Conservation (phyloP, 495 filamentous ascomycete species). For the Aspergillus campestris region DNA sequence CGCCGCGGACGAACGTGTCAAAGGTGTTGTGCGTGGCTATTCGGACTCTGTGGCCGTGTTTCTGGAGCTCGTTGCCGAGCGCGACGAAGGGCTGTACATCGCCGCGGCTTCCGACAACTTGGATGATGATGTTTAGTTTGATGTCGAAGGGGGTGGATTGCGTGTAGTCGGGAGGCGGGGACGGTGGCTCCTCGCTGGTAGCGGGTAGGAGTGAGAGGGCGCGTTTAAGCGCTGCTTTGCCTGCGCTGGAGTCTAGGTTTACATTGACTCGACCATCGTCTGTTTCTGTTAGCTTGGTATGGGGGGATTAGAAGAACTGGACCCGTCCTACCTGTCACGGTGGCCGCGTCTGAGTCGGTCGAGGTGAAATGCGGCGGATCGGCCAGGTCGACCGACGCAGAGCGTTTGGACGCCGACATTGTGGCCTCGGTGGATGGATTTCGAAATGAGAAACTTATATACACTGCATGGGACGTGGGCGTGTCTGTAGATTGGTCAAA, state of each 20-base stretch:
- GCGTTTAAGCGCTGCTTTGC: conserved; percentile 11
- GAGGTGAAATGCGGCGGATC: neutral
- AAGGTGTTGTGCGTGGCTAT: conserved; percentile 57
- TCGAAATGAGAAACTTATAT: too few species aligned
- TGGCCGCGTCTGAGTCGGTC: neutral
- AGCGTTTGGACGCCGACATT: too few species aligned
- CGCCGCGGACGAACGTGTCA: conserved; percentile 45
- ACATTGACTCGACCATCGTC: conserved; percentile 22
- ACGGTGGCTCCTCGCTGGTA: conserved; percentile 3
- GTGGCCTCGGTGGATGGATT: too few species aligned
- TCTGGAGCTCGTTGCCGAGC: conserved; percentile 41
- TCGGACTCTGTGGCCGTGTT: conserved; percentile 45
- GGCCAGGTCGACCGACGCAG: too few species aligned
- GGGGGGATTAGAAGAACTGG: neutral
- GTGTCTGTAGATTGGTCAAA: too few species aligned
- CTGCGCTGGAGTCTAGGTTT: conserved; percentile 17
- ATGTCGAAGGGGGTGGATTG: conserved; percentile 9
- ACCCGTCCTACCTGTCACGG: neutral
- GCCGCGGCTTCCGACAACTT: conserved; percentile 45
- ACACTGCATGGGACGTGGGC: too few species aligned
- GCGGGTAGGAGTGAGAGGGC: neutral
- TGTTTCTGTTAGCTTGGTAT: neutral
- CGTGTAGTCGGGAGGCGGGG: conserved; percentile 7
- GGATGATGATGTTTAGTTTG: conserved; percentile 42
- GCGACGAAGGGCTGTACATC: conserved; percentile 50